phyloP scores from a whole-genome alignment of 2,329 filamentous ascomycete species.

The Diaporthe humulicola region DNA sequence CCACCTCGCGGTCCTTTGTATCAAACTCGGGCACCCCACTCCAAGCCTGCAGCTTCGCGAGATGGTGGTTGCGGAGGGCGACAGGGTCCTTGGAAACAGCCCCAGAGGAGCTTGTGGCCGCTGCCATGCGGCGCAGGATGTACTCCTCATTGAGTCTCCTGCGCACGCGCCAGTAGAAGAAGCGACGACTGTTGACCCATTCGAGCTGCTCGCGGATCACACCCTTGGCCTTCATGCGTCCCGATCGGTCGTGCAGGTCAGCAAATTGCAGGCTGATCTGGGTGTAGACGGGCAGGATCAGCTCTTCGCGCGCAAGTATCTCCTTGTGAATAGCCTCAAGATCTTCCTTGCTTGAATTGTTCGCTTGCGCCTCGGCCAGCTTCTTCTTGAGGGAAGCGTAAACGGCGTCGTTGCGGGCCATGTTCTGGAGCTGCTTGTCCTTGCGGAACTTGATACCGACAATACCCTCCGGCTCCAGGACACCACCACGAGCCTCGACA shows the following conservation, averaged over 20 bases:
- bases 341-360: conserved; percentile 79
- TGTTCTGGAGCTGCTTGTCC: conserved; percentile 97
- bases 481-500: conserved; percentile 93
- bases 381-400: conserved; percentile 89
- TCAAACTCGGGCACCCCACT: conserved; percentile 83
- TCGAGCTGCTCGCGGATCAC: conserved; percentile 86
- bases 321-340: conserved; percentile 83
- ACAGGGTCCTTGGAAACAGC: conserved; percentile 59
- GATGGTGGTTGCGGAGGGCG: conserved; percentile 72
- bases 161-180: conserved; percentile 99
- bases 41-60: conserved; percentile 86
- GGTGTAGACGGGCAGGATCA: conserved; percentile 90
- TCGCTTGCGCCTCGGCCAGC: conserved; percentile 67
- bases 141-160: conserved; percentile 97
- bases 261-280: conserved; percentile 98
- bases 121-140: conserved; percentile 88
- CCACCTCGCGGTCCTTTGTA: conserved; percentile 84
- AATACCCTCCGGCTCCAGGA: conserved; percentile 97
- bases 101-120: conserved; percentile 52
- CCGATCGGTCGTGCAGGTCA: conserved; percentile 95
- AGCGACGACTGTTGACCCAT: conserved; percentile 91
- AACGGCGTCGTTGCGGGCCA: conserved; percentile 89
- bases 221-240: conserved; percentile 98
- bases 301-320: conserved; percentile 87
- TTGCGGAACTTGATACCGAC: conserved; percentile 98